These are phyloP conservation scores for Isabelozyma heimii DNA, from an alignment of 805 yeast species.

Conservation along the genomic window DNA sequence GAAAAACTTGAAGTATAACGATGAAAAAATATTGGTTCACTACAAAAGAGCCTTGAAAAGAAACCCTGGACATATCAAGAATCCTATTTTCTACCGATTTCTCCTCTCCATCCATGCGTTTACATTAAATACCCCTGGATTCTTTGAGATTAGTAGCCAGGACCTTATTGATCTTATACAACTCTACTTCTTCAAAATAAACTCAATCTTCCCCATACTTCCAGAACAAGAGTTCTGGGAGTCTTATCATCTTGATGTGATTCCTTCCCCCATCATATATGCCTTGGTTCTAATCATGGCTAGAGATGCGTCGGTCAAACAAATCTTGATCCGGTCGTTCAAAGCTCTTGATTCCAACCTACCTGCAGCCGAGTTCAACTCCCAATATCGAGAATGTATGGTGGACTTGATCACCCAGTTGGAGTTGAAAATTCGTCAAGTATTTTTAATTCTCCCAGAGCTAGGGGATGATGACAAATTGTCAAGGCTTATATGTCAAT, in stretches of 20 bases:
- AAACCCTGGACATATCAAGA: background rate
- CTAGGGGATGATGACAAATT: conserved; percentile 19
- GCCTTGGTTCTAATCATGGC: conserved; percentile 43
- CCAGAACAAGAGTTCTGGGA: conserved; percentile 38
- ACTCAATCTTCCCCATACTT: conserved; percentile 39
- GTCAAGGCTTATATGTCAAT: conserved; percentile 13
- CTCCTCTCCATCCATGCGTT: conserved; percentile 36
- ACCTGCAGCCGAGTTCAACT: background rate
- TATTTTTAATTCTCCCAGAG: conserved; percentile 17
- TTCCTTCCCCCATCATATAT: conserved; percentile 40
- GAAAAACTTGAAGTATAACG: background rate
- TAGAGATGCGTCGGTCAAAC: conserved; percentile 28
- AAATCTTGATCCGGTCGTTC: conserved; percentile 13
- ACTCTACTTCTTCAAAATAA: conserved; percentile 38
- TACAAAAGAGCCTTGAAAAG: background rate
- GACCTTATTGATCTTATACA: conserved; percentile 20
- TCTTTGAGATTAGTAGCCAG: conserved; percentile 3
- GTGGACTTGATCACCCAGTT: conserved; percentile 9
- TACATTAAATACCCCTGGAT: conserved; percentile 23
- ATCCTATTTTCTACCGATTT: conserved; percentile 14
- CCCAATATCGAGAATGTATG: conserved; percentile 2
- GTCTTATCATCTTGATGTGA: conserved; percentile 26
- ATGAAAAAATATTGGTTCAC: background rate
- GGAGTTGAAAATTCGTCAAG: conserved; percentile 18
- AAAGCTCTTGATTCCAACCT: background rate